Conservation (phyloP, 176 grass and related monocot species). For the Zoysia japonica region DNA sequence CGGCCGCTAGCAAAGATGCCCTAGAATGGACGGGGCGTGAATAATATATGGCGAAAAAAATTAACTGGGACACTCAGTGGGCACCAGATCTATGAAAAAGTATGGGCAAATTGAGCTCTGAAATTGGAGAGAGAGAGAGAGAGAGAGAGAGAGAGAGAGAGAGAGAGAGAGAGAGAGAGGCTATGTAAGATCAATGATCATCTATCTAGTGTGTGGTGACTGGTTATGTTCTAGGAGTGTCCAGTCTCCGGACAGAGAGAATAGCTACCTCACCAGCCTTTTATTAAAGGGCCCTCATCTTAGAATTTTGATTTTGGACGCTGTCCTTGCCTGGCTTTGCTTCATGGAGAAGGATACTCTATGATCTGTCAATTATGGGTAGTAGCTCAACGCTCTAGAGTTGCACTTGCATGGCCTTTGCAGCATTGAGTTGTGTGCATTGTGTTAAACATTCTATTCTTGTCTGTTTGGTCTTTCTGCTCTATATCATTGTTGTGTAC, state of each 20-base stretch:
- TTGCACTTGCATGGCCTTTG: slow-evolving; percentile 14
- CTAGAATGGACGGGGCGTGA: not conserved
- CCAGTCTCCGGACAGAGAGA: not conserved
- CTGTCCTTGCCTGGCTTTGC: slow-evolving; percentile 47
- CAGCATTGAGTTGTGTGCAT: slow-evolving; percentile 20
- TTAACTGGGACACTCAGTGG: slow-evolving; percentile 16
- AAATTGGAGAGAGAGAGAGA: slow-evolving; percentile 6
- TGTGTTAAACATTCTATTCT: slow-evolving; percentile 45
- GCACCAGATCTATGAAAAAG: slow-evolving; percentile 40
- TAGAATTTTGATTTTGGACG: slow-evolving; percentile 41
- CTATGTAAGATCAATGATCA: not conserved
- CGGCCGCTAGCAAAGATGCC: slow-evolving; percentile 47
- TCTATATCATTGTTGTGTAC: slow-evolving; percentile 34
- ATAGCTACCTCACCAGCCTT: slow-evolving; percentile 11
- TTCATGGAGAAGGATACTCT: slow-evolving; percentile 56
- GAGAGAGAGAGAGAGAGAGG: too few species aligned
- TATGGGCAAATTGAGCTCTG: slow-evolving; percentile 40
- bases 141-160: too few species aligned
- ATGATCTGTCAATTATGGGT: slow-evolving; percentile 45
- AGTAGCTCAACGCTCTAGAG: not conserved
- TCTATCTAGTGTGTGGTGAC: not conserved
- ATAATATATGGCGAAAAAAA: not conserved
- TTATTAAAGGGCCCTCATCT: slow-evolving; percentile 23
- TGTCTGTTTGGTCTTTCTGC: slow-evolving; percentile 29
- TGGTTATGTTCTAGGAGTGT: slow-evolving; percentile 19